phyloP scores from a whole-genome alignment of 495 filamentous ascomycete species.

The Penicillium longicatenatum region DNA sequence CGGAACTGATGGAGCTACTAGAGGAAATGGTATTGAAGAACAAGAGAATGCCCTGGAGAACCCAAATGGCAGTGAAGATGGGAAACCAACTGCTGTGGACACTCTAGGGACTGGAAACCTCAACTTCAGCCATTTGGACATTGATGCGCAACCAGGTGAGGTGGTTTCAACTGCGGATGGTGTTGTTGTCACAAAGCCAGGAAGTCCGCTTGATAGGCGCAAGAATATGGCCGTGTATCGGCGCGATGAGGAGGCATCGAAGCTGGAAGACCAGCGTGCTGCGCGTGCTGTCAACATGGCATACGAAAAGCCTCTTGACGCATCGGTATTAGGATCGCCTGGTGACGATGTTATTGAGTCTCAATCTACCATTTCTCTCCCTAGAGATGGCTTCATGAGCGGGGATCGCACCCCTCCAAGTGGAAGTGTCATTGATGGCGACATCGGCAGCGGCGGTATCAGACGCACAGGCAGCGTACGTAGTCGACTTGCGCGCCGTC shows the following conservation, averaged over 20 bases:
- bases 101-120: conserved; percentile 89
- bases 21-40: conserved; percentile 29
- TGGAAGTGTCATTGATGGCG: conserved; percentile 69
- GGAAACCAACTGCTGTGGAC: conserved; percentile 78
- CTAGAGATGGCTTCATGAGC: conserved; percentile 34
- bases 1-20: conserved; percentile 28
- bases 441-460: conserved; percentile 50
- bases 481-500: conserved; percentile 71
- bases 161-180: conserved; percentile 42
- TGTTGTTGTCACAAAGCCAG: conserved; percentile 44
- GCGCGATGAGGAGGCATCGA: conserved; percentile 55
- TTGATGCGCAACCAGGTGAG: conserved; percentile 42
- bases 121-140: conserved; percentile 75
- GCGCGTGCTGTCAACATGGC: conserved; percentile 62
- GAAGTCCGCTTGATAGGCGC: conserved; percentile 34
- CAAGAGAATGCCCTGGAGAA: conserved; percentile 18
- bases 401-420: conserved; percentile 65
- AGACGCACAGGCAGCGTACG: conserved; percentile 80
- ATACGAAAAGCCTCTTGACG: conserved; percentile 52
- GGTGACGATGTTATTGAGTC: conserved; percentile 35
- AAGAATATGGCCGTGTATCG: conserved; percentile 41
- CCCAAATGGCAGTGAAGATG: conserved; percentile 37
- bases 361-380: conserved; percentile 35
- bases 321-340: conserved; percentile 24
- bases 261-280: conserved; percentile 58